Percentiles rank a stretch among this genome's conserved stretches.
These are phyloP conservation scores for Pleurotus giganteus DNA, from an alignment of 768 basidiomycete species.

Conservation along the genomic window DNA sequence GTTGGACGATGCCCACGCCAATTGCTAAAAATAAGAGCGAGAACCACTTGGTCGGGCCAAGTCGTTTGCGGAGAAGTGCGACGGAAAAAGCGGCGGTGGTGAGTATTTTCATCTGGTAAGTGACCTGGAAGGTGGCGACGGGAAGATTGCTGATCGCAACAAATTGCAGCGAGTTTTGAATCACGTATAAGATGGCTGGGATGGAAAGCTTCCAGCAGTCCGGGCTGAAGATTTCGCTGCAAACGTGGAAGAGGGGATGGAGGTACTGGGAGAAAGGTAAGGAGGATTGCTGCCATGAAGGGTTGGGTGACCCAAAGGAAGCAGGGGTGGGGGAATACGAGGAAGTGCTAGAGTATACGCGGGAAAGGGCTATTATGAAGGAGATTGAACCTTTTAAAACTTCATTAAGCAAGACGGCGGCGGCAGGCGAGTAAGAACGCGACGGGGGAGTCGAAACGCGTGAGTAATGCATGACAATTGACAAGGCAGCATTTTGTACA, in stretches of 20 bases:
- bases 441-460: constrained; percentile 78
- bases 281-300: background rate
- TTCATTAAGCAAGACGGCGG: constrained; percentile 94
- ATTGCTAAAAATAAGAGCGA: constrained; percentile 85
- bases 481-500: constrained; percentile 92
- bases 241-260: constrained; percentile 52
- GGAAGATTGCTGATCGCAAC: constrained; percentile 94
- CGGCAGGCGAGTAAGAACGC: constrained; percentile 87
- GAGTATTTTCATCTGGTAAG: constrained; percentile 98
- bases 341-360: constrained; percentile 28
- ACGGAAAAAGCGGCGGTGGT: constrained; percentile 95
- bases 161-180: constrained; percentile 98
- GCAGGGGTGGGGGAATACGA: constrained; percentile 1
- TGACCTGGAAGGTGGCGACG: constrained; percentile 96
- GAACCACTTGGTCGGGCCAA: constrained; percentile 80
- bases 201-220: constrained; percentile 99
- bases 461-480: constrained; percentile 99
- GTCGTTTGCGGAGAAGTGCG: constrained; percentile 69
- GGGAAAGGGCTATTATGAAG: constrained; percentile 74
- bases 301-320: constrained; percentile 2
- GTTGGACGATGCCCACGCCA: constrained; percentile 93
- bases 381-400: constrained; percentile 93
- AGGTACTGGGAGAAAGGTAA: background rate
- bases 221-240: constrained; percentile 75
- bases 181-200: constrained; percentile 80